Evolutionary conservation across 495 filamentous ascomycete genomes (phyloP), one percentile per base, ranked within the genome.

Genomic region (Parathielavia hyrcaniae): DNA sequence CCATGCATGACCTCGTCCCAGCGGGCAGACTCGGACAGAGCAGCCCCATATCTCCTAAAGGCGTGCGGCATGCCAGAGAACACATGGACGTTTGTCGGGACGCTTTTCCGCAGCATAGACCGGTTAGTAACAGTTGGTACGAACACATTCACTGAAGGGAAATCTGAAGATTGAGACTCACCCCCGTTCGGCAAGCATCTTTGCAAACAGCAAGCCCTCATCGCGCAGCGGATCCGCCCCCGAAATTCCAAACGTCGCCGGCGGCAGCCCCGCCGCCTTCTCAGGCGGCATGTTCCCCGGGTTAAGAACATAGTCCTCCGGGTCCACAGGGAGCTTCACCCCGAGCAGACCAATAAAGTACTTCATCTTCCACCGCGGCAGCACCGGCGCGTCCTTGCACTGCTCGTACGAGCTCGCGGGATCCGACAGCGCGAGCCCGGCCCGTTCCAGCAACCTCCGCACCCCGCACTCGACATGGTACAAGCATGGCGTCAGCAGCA

Each of bases 161-260:
- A 1, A 2, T 11, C 10, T 11, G 10, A 11, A 1, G 9, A 1
- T 38, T 38, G 9, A 10, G 54, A 59, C 77, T 67, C 65, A 80
- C 78, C 75, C 74, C 62, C 71, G 72, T 58, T 71, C 73, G 52
- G 64, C 70, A 13, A 81, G 61, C 54, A 75, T 63, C 66, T 73
- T 68, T 19, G 70, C 75, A 61, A 68, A 79, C 47, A 72, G 65
- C 19, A 81, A 45, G 8, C 64, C 76, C 65, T 80, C 75, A 58
- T 79, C 76, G 9, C 78, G 65, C 26, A 80, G 64, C 6, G 72
- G 71, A 64, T 80, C 77, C 65, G 67, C 64, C 0, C 78, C 79
- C 0, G 73, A 67, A 53, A 80, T 64, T 11, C 77, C 68, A 61
- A 82, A 72, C 12, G 67, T 70, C 11, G 77, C 70, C 4, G 70